Conservation (phyloP, 169 alveolate genomes). For the Plasmodium coatneyi region DNA sequence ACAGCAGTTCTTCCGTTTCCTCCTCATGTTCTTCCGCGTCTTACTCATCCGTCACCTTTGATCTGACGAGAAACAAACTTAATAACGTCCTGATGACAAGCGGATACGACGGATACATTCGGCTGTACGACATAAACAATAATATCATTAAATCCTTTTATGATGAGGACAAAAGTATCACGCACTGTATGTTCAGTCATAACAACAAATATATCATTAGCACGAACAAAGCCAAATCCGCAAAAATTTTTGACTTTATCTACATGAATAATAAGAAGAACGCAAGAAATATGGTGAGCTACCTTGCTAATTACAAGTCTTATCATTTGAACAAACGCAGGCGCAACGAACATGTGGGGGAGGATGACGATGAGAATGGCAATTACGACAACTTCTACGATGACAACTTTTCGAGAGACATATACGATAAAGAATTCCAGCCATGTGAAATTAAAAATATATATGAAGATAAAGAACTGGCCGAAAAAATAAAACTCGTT, state of each 20-base stretch:
- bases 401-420: constrained; percentile 26
- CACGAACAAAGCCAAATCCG: constrained; percentile 44
- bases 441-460: constrained; percentile 31
- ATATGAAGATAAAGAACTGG: constrained; percentile 44
- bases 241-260: constrained; percentile 57
- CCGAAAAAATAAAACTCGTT: constrained; percentile 31
- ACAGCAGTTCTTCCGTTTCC: constrained; percentile 20
- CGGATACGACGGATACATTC: constrained; percentile 71
- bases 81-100: constrained; percentile 65
- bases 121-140: constrained; percentile 67
- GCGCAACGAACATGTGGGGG: not conserved
- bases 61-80: constrained; percentile 28
- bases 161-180: constrained; percentile 71
- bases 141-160: constrained; percentile 56
- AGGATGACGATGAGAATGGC: not conserved
- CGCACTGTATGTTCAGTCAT: constrained; percentile 70
- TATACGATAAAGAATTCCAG: constrained; percentile 21
- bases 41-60: constrained; percentile 25
- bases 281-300: constrained; percentile 50
- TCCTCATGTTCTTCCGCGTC: constrained; percentile 28
- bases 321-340: constrained; percentile 20
- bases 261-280: constrained; percentile 65
- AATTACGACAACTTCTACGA: not conserved
- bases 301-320: constrained; percentile 25
- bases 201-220: constrained; percentile 71